These are phyloP conservation scores for Euphorbia lathyris DNA, from an alignment of 345 rosid species.

Conservation along the genomic window DNA sequence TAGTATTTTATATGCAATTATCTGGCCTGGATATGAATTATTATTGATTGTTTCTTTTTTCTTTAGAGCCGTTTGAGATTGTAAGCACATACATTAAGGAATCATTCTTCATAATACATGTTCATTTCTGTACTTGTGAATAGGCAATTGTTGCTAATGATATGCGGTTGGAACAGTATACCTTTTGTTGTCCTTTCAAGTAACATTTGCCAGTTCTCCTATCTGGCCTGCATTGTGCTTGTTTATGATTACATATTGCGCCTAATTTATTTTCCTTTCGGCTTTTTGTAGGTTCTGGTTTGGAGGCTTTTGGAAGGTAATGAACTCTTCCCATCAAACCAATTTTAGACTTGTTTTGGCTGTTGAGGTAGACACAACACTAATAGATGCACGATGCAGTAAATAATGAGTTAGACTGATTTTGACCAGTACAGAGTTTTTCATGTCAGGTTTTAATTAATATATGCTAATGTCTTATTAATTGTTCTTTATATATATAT, in stretches of 20 bases:
- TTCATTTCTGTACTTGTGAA: not conserved
- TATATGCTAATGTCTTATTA: not conserved
- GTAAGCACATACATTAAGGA: not conserved
- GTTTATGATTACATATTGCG: not conserved
- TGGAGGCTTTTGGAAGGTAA: slow-evolving; percentile 99
- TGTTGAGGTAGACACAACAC: slow-evolving; percentile 4
- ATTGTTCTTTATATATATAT: not conserved
- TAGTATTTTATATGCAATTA: not conserved
- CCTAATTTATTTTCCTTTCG: slow-evolving; percentile 20
- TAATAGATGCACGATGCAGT: not conserved
- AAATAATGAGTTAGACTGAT: not conserved
- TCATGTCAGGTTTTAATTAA: not conserved
- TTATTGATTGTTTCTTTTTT: not conserved
- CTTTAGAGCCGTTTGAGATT: not conserved
- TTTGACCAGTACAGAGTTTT: not conserved
- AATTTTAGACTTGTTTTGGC: slow-evolving; percentile 1
- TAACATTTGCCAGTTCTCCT: not conserved
- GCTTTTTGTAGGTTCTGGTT: slow-evolving; percentile 79
- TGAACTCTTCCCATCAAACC: slow-evolving; percentile 15
- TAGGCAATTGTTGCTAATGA: not conserved
- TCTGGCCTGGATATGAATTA: not conserved
- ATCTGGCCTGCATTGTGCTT: not conserved
- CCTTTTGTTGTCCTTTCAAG: not conserved
- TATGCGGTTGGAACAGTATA: not conserved
- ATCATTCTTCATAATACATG: not conserved